Conservation (phyloP, 768 basidiomycete species). For the Agaricus blazei region DNA sequence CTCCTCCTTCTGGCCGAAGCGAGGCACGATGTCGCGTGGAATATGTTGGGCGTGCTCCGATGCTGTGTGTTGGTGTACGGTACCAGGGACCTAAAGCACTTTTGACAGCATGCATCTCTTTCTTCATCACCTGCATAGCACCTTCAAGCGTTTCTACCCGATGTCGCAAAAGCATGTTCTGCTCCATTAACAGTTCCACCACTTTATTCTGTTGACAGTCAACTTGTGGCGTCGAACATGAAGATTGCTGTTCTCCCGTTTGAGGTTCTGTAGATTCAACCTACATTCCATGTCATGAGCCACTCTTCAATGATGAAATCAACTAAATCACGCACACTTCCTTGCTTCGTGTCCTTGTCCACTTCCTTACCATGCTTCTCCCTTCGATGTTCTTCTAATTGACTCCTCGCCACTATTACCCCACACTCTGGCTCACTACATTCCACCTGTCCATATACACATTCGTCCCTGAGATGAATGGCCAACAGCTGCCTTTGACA, state of each 20-base stretch:
- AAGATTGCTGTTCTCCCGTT: too few species aligned
- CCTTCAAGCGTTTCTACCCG: constrained; percentile 57
- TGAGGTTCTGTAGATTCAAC: background rate
- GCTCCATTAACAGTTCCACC: constrained; percentile 37
- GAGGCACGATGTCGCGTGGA: constrained; percentile 1
- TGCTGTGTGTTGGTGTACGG: constrained; percentile 10
- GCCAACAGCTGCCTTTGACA: constrained; percentile 66
- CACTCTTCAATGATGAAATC: background rate
- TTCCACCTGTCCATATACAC: constrained; percentile 48
- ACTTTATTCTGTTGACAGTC: constrained; percentile 1
- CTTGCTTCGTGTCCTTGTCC: background rate
- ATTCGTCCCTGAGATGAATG: constrained; percentile 57
- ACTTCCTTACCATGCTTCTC: constrained; percentile 14
- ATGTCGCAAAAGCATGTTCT: constrained; percentile 61
- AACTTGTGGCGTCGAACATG: background rate
- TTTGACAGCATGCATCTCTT: constrained; percentile 53
- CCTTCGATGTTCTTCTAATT: constrained; percentile 26
- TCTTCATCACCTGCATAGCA: constrained; percentile 41
- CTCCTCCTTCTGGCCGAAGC: background rate
- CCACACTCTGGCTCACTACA: constrained; percentile 47
- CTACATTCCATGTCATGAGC: background rate
- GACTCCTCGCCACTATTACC: constrained; percentile 38
- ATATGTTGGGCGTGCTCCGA: background rate
- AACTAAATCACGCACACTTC: background rate
- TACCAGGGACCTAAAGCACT: constrained; percentile 53